These are phyloP conservation scores for Hypomyces rosellus DNA, from an alignment of 2,329 filamentous ascomycete species.

Conservation along the genomic window DNA sequence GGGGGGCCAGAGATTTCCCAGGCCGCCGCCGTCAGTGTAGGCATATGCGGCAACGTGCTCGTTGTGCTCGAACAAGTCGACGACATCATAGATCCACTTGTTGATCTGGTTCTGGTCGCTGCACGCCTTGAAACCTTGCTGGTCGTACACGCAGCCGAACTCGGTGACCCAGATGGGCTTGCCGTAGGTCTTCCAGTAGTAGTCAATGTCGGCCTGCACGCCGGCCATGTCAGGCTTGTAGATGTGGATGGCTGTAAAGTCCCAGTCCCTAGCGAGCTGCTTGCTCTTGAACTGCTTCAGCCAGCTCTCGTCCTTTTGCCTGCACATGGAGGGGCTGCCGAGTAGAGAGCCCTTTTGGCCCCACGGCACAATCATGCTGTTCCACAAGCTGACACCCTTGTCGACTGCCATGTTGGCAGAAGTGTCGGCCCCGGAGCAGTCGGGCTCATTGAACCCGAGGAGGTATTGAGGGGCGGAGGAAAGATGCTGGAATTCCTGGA, in stretches of 20 bases:
- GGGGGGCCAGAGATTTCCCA: constrained; percentile 11
- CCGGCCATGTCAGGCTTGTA: constrained; percentile 14
- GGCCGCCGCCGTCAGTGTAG: constrained; percentile 13
- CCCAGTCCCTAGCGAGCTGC: constrained; percentile 9
- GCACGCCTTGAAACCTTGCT: constrained; percentile 11
- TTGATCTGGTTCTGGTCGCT: constrained; percentile 13
- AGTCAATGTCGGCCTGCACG: constrained; percentile 13
- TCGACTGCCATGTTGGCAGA: constrained; percentile 13
- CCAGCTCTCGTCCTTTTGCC: constrained; percentile 31
- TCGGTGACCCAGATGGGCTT: constrained; percentile 15
- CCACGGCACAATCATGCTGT: constrained; percentile 61
- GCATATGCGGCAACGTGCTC: constrained; percentile 14
- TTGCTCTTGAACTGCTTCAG: constrained; percentile 12
- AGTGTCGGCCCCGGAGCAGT: constrained; percentile 11
- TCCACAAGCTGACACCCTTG: constrained; percentile 39
- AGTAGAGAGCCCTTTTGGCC: constrained; percentile 52
- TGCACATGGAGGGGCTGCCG: constrained; percentile 53
- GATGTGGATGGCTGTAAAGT: constrained; percentile 14
- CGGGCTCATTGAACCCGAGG: constrained; percentile 14
- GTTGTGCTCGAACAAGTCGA: constrained; percentile 13
- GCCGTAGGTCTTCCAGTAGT: constrained; percentile 15
- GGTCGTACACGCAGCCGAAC: constrained; percentile 14
- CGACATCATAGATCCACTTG: constrained; percentile 12
- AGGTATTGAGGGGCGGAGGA: constrained; percentile 9
- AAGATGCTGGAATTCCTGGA: constrained; percentile 11